phyloP scores from a whole-genome alignment of 352 stramenopile genomes.

The Pythium angustatum region DNA sequence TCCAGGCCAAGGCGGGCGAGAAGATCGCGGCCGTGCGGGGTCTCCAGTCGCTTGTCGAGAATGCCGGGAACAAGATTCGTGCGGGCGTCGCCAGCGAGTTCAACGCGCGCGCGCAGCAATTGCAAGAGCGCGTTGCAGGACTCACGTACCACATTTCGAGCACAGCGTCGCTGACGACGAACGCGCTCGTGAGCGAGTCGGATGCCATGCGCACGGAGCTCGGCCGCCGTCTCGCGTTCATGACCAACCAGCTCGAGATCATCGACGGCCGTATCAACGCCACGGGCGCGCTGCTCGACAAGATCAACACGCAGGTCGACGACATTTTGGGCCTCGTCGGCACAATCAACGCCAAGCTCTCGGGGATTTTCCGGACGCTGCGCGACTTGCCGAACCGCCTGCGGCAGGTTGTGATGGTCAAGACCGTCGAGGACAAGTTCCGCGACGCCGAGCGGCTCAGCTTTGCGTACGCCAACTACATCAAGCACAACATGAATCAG shows the following conservation, averaged over 20 bases:
- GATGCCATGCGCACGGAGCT: slow-evolving; percentile 21
- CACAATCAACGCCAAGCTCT: neutral
- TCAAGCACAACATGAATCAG: slow-evolving; percentile 25
- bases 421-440: slow-evolving; percentile 13
- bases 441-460: slow-evolving; percentile 12
- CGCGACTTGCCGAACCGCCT: slow-evolving; percentile 11
- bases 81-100: slow-evolving; percentile 5
- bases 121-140: slow-evolving; percentile 1
- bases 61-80: neutral
- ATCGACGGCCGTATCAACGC: slow-evolving; percentile 15
- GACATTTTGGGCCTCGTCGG: slow-evolving; percentile 5
- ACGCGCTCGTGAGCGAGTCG: slow-evolving; percentile 1
- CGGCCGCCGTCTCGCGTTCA: slow-evolving; percentile 8
- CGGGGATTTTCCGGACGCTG: slow-evolving; percentile 8
- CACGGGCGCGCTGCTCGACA: neutral
- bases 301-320: slow-evolving; percentile 8
- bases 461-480: slow-evolving; percentile 24
- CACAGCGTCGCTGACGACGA: neutral
- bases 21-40: neutral
- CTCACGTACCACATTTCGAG: slow-evolving; percentile 3
- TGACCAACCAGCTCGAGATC: slow-evolving; percentile 17
- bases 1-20: neutral
- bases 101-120: neutral
- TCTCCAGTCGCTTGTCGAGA: neutral
- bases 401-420: slow-evolving; percentile 17